These are phyloP conservation scores for Simmondsia chinensis DNA, from an alignment of 148 eudicot species.

Conservation along the genomic window DNA sequence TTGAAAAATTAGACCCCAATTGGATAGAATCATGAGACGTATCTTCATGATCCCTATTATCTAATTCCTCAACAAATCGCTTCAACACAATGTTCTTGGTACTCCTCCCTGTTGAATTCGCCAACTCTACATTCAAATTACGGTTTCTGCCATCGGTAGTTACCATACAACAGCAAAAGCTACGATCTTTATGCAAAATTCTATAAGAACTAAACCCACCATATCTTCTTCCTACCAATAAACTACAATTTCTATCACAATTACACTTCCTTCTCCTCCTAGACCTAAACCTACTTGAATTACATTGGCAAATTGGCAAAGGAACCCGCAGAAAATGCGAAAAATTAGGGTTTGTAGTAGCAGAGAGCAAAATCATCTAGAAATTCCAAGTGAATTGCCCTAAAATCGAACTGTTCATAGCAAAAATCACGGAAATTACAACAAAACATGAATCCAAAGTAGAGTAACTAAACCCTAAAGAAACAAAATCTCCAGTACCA, in stretches of 20 bases:
- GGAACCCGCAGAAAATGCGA: slow-evolving; percentile 12
- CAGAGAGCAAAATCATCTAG: slow-evolving; percentile 31
- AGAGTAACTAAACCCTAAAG: too few relatives aligned
- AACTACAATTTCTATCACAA: slow-evolving; percentile 7
- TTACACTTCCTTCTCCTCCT: neutral
- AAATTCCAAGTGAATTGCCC: slow-evolving; percentile 18
- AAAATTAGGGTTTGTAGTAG: slow-evolving; percentile 13
- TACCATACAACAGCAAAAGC: slow-evolving; percentile 27
- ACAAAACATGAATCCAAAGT: slow-evolving; percentile 5
- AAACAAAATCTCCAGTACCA: too few relatives aligned
- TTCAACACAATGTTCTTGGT: slow-evolving; percentile 36
- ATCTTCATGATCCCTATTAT: slow-evolving; percentile 11
- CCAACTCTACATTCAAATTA: slow-evolving; percentile 29
- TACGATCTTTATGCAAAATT: slow-evolving; percentile 7
- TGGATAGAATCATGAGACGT: slow-evolving; percentile 28
- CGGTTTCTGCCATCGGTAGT: slow-evolving; percentile 26
- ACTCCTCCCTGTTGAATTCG: slow-evolving; percentile 33
- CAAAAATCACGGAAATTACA: neutral
- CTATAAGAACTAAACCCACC: slow-evolving; percentile 1
- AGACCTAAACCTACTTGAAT: neutral
- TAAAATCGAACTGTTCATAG: slow-evolving; percentile 15
- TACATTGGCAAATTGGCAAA: slow-evolving; percentile 25
- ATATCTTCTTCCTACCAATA: slow-evolving; percentile 13
- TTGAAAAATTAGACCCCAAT: slow-evolving; percentile 33
- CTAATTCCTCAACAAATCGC: slow-evolving; percentile 40